Percentiles rank a stretch among this genome's conserved stretches.
Conservation (phyloP, 129 eudicot species). For the Scalesia atractyloides region DNA sequence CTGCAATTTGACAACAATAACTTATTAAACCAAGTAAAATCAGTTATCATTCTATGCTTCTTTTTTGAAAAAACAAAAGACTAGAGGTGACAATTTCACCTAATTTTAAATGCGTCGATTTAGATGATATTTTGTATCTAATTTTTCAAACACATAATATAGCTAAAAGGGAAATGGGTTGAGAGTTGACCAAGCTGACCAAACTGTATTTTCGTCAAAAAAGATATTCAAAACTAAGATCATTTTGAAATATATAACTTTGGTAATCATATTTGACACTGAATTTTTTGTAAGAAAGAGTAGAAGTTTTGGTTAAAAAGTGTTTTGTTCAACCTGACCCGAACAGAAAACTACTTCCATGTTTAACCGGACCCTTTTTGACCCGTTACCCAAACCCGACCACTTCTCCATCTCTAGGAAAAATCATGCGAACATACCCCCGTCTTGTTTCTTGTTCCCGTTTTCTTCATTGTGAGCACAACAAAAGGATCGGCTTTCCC, state of each 20-base stretch:
- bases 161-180: neutral
- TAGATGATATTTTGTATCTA: neutral
- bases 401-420: neutral
- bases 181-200: neutral
- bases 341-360: neutral
- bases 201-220: neutral
- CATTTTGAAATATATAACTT: neutral
- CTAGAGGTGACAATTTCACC: neutral
- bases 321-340: neutral
- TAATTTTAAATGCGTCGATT: conserved; percentile 2
- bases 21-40: neutral
- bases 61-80: neutral
- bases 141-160: neutral
- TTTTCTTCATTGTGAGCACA: conserved; percentile 75
- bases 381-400: neutral
- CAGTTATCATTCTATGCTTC: neutral
- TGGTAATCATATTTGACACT: neutral
- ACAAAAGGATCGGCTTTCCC: conserved; percentile 97
- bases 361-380: neutral
- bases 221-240: neutral
- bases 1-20: conserved; percentile 35
- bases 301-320: neutral
- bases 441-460: conserved; percentile 67
- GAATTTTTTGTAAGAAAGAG: neutral
- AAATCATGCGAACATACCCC: conserved; percentile 46